Conservation (phyloP, 2,329 filamentous ascomycete species). For the Fusarium sp. region DNA sequence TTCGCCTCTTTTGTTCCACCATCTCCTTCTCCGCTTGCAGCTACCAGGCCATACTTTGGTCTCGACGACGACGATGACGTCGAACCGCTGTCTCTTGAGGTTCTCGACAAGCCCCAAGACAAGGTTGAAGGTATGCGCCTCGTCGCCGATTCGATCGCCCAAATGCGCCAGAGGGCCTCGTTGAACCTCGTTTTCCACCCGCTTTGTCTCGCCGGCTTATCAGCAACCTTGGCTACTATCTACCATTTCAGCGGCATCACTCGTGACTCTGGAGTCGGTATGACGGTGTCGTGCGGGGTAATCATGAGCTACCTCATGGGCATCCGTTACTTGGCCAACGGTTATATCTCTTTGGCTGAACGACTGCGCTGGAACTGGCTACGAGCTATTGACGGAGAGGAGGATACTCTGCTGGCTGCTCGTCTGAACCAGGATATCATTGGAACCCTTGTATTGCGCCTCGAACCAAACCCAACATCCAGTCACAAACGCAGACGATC, state of each 20-base stretch:
- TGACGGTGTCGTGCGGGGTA: slow-evolving; percentile 71
- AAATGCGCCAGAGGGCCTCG: slow-evolving; percentile 80
- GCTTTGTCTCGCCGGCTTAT: slow-evolving; percentile 63
- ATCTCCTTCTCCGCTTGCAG: slow-evolving; percentile 71
- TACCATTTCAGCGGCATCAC: slow-evolving; percentile 63
- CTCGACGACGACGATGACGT: slow-evolving; percentile 59
- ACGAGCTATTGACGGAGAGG: slow-evolving; percentile 55
- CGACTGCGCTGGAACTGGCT: slow-evolving; percentile 73
- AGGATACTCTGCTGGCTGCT: slow-evolving; percentile 74
- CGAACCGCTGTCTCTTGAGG: slow-evolving; percentile 73
- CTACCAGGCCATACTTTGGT: slow-evolving; percentile 69
- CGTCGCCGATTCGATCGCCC: slow-evolving; percentile 83
- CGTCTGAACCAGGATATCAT: slow-evolving; percentile 77
- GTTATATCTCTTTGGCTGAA: slow-evolving; percentile 75
- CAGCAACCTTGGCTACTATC: slow-evolving; percentile 58
- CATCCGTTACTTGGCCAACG: slow-evolving; percentile 70
- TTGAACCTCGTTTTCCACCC: slow-evolving; percentile 74
- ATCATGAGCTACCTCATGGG: slow-evolving; percentile 73
- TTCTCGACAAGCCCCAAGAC: slow-evolving; percentile 68
- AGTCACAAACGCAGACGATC: slow-evolving; percentile 54
- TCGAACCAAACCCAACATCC: slow-evolving; percentile 61
- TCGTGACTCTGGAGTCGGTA: slow-evolving; percentile 66
- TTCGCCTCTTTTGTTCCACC: slow-evolving; percentile 55
- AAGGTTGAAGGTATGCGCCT: slow-evolving; percentile 77
- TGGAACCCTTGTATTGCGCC: slow-evolving; percentile 76